phyloP scores from a whole-genome alignment of 108 stramenopile species.

The Aureococcus anophagefferens region DNA sequence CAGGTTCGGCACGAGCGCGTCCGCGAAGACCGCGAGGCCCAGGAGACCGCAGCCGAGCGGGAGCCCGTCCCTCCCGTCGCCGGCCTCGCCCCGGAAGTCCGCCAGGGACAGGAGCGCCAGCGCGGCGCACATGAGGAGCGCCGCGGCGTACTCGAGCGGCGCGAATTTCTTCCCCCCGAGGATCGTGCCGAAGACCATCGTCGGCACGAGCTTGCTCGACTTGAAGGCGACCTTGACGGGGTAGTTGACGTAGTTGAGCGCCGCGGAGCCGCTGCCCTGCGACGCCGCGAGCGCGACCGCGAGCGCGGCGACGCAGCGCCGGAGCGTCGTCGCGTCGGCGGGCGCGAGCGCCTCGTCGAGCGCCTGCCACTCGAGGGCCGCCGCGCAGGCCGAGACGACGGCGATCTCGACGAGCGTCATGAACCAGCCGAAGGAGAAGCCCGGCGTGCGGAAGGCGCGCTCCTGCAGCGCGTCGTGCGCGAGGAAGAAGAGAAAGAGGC shows the following conservation, averaged over 20 bases:
- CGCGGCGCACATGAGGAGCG: conserved; percentile 37
- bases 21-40: conserved; percentile 48
- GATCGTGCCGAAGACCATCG: conserved; percentile 49
- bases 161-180: conserved; percentile 33
- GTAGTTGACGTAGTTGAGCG: conserved; percentile 30
- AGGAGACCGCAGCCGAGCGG: conserved; percentile 37
- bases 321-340: neutral
- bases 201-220: conserved; percentile 53
- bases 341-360: neutral
- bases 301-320: neutral
- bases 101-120: neutral
- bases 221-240: conserved; percentile 65
- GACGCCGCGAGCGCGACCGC: neutral
- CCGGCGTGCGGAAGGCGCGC: neutral
- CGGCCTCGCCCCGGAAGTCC: neutral
- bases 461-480: neutral
- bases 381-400: neutral
- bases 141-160: conserved; percentile 41
- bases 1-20: conserved; percentile 58
- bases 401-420: neutral
- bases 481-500: neutral
- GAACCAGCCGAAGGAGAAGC: neutral
- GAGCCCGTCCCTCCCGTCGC: conserved; percentile 15
- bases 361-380: neutral
- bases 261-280: neutral